phyloP scores from a whole-genome alignment of 169 alveolate species.

The Cryptosporidium canis region DNA sequence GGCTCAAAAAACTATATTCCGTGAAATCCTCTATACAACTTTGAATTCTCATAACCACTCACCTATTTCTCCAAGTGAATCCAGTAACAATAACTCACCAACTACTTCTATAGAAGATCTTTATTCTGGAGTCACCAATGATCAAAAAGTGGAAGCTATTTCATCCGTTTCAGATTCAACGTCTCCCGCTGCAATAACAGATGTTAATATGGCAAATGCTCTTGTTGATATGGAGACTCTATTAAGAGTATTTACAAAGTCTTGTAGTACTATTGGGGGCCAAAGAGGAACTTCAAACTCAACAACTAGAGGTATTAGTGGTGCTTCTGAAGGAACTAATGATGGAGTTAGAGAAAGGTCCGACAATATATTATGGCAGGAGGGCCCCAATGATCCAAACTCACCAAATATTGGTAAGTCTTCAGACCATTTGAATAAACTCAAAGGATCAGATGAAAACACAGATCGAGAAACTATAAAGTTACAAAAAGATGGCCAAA shows the following conservation, averaged over 20 bases:
- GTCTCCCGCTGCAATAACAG: slow-evolving; percentile 44
- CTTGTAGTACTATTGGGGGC: background rate
- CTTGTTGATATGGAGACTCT: slow-evolving; percentile 70
- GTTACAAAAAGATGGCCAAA: slow-evolving; percentile 44
- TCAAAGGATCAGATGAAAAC: background rate
- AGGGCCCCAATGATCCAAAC: slow-evolving; percentile 15
- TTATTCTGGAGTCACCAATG: background rate
- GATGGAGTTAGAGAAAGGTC: background rate
- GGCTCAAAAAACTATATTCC: slow-evolving; percentile 75
- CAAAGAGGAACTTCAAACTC: background rate
- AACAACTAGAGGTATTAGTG: background rate
- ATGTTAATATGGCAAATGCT: slow-evolving; percentile 62
- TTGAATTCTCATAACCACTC: slow-evolving; percentile 26
- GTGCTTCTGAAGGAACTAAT: background rate
- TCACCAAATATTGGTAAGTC: slow-evolving; percentile 15
- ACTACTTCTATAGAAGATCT: slow-evolving; percentile 14
- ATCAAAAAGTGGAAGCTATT: background rate
- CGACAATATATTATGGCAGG: background rate
- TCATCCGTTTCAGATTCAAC: slow-evolving; percentile 24
- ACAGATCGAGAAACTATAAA: slow-evolving; percentile 13
- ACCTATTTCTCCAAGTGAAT: slow-evolving; percentile 12
- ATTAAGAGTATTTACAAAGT: slow-evolving; percentile 38
- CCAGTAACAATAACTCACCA: background rate
- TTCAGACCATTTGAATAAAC: background rate
- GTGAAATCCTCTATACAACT: slow-evolving; percentile 71